A percentile compares a stretch with the other conserved stretches of the same genome.
Evolutionary conservation across 2,329 filamentous ascomycete genomes (phyloP).

Genomic region (Chrysoporthe deuterocubensis): DNA sequence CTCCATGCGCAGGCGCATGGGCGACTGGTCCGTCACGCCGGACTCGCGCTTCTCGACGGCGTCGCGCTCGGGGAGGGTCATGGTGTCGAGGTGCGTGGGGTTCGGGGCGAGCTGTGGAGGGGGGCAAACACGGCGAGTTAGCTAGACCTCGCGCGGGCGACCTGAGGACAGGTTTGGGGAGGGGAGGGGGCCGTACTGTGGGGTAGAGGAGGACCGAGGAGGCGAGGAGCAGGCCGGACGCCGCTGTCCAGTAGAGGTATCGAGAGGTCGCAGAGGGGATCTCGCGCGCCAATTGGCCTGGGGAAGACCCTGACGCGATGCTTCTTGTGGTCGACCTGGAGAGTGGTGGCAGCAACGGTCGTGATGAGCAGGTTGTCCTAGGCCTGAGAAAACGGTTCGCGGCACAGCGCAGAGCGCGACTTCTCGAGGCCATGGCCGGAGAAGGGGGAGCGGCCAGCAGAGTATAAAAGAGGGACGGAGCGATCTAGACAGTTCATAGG

Average conservation of each 20-base stretch:
- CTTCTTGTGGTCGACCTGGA: constrained; percentile 18
- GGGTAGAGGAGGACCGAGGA: constrained; percentile 61
- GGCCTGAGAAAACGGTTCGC: constrained; percentile 21
- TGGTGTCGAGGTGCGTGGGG: constrained; percentile 57
- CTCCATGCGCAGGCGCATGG: constrained; percentile 98
- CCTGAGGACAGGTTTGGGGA: not conserved
- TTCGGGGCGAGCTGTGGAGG: constrained; percentile 45
- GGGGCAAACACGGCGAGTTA: not conserved
- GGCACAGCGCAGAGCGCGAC: constrained; percentile 29
- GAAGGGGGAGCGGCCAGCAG: constrained; percentile 5
- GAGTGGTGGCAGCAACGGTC: constrained; percentile 23
- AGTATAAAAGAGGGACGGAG: constrained; percentile 2
- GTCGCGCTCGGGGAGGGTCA: constrained; percentile 84
- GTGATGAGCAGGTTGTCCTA: constrained; percentile 11
- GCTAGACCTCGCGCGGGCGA: not conserved
- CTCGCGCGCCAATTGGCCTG: constrained; percentile 28
- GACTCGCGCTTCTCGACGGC: constrained; percentile 78
- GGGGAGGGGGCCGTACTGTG: constrained; percentile 50
- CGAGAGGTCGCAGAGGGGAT: constrained; percentile 37
- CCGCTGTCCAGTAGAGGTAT: constrained; percentile 40
- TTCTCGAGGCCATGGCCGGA: constrained; percentile 26
- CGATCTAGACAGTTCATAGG: constrained; percentile 1
- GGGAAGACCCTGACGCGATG: constrained; percentile 19
- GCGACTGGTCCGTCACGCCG: constrained; percentile 75
- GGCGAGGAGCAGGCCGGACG: constrained; percentile 52